Evolutionary conservation across 2,329 filamentous ascomycete species (phyloP).

Genomic region (Neurospora sp.): DNA sequence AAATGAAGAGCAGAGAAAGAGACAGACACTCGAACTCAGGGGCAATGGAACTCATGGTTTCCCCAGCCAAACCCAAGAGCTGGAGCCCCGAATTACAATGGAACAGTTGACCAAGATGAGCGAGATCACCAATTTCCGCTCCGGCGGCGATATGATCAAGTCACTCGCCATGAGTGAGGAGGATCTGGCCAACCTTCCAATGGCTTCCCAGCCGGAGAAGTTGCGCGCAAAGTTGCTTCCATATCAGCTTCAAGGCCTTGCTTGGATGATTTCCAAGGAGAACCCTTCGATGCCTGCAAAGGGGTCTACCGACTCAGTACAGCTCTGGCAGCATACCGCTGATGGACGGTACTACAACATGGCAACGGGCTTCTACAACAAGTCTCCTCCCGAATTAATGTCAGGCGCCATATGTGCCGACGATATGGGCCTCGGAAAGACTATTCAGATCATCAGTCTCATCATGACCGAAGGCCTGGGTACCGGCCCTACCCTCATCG

Average conservation of each 20-base stretch:
- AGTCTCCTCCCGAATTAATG: conserved; percentile 50
- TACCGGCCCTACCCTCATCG: conserved; percentile 57
- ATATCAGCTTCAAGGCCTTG: conserved; percentile 72
- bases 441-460: conserved; percentile 73
- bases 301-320: conserved; percentile 53
- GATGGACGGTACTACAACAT: conserved; percentile 50
- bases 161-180: conserved; percentile 63
- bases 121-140: conserved; percentile 57
- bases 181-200: conserved; percentile 60
- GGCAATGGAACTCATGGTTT: conserved; percentile 30
- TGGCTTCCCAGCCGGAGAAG: conserved; percentile 56
- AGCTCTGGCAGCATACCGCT: conserved; percentile 62
- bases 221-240: conserved; percentile 62
- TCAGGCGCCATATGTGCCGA: conserved; percentile 81
- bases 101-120: conserved; percentile 58
- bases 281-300: conserved; percentile 52
- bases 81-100: conserved; percentile 36
- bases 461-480: conserved; percentile 51
- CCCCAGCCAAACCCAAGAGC: conserved; percentile 17
- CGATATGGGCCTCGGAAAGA: conserved; percentile 90
- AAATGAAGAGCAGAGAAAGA: conserved; percentile 40
- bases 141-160: conserved; percentile 55
- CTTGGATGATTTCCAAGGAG: conserved; percentile 75
- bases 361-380: conserved; percentile 59
- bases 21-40: conserved; percentile 29